A percentile compares a stretch with the other conserved stretches of the same genome.
phyloP scores from a whole-genome alignment of 306 rosid genomes.

The Cicer chorassanicum region DNA sequence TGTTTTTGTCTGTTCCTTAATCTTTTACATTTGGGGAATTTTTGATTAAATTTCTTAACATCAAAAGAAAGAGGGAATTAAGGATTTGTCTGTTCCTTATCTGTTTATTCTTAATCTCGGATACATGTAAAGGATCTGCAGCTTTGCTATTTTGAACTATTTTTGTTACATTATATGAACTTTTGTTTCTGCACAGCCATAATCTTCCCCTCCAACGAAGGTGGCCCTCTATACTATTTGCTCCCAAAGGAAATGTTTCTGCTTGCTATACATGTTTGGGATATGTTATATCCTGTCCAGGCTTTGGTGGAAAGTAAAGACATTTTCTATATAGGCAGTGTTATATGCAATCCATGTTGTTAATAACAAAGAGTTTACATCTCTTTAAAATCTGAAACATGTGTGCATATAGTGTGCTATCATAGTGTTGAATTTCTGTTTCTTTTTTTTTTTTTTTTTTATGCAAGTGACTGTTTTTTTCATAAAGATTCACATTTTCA shows the following conservation, averaged over 20 bases:
- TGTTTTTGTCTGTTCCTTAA: not conserved
- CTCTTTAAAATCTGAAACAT: not conserved
- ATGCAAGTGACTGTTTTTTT: not conserved
- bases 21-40: constrained; percentile 3
- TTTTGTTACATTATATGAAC: not conserved
- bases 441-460: too few relatives aligned
- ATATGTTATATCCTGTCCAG: too few relatives aligned
- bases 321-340: not conserved
- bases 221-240: too few relatives aligned
- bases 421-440: not conserved
- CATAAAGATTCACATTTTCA: constrained; percentile 17
- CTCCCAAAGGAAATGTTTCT: too few relatives aligned
- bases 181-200: too few relatives aligned
- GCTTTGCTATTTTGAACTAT: not conserved
- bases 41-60: constrained; percentile 5
- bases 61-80: constrained; percentile 37
- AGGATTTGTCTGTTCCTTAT: constrained; percentile 5
- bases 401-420: not conserved
- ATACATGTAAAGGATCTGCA: not conserved
- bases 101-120: not conserved
- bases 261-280: too few relatives aligned
- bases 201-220: too few relatives aligned
- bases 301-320: not conserved
- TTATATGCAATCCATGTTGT: not conserved
- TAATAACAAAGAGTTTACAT: not conserved